Percentiles rank a stretch among this genome's conserved stretches.
Conservation (phyloP, 2,329 filamentous ascomycete genomes). For the Cercospora sojina region DNA sequence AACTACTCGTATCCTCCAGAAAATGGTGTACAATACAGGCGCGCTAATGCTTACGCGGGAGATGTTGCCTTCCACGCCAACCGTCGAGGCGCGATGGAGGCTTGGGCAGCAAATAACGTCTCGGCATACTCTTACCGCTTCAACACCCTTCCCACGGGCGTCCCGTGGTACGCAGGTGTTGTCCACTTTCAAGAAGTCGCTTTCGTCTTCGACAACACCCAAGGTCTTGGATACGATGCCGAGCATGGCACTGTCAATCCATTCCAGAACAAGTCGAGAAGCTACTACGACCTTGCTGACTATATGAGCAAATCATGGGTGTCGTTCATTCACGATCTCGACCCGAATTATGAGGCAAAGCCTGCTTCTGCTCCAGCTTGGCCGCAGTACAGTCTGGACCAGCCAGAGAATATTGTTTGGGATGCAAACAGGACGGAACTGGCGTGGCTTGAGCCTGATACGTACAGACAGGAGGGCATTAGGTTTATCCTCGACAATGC, state of each 20-base stretch:
- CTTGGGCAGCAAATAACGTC: conserved; percentile 50
- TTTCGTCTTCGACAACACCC: conserved; percentile 48
- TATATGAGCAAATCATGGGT: conserved; percentile 50
- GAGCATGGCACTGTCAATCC: conserved; percentile 37
- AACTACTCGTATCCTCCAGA: conserved; percentile 40
- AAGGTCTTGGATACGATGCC: conserved; percentile 44
- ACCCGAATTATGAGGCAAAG: conserved; percentile 39
- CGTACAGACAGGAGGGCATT: conserved; percentile 48
- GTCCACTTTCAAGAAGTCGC: conserved; percentile 55
- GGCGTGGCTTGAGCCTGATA: conserved; percentile 44
- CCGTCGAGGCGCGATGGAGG: conserved; percentile 54
- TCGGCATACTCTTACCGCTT: conserved; percentile 63
- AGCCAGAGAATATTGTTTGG: conserved; percentile 47
- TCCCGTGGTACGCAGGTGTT: conserved; percentile 45
- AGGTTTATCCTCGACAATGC: conserved; percentile 42
- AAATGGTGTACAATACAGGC: conserved; percentile 53
- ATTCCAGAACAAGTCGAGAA: conserved; percentile 39
- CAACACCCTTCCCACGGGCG: conserved; percentile 54
- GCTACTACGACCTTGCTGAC: conserved; percentile 42
- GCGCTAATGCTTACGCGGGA: conserved; percentile 55
- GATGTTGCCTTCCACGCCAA: conserved; percentile 58
- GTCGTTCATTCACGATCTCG: conserved; percentile 44
- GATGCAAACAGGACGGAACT: conserved; percentile 45
- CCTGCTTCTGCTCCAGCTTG: conserved; percentile 34
- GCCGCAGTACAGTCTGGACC: conserved; percentile 42